phyloP scores from a whole-genome alignment of 345 rosid species.

The Gossypium anomalum region DNA sequence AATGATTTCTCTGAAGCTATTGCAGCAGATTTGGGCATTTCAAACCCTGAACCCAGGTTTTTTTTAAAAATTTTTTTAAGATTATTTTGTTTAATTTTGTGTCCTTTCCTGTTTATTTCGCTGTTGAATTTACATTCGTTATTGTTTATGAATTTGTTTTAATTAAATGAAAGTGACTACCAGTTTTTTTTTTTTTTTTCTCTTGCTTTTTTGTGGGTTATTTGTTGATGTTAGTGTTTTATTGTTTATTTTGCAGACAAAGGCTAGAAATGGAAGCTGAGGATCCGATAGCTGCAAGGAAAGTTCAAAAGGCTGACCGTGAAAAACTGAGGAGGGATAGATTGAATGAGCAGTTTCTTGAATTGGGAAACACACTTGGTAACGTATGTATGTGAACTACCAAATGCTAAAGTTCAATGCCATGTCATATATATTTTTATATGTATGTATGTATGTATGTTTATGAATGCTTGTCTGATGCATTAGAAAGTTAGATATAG shows the following conservation, averaged over 20 bases:
- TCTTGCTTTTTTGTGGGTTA: not conserved
- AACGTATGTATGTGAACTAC: not conserved
- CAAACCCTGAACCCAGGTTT: constrained; percentile 45
- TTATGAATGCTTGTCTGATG: not conserved
- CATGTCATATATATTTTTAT: too few relatives aligned
- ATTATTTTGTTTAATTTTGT: constrained; percentile 20
- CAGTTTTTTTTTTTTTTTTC: not conserved
- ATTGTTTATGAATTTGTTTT: not conserved
- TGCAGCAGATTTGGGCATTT: constrained; percentile 25
- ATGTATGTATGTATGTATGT: too few relatives aligned
- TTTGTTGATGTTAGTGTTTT: not conserved
- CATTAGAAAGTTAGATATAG: not conserved
- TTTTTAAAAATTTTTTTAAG: too few relatives aligned
- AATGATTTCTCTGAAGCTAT: constrained; percentile 21
- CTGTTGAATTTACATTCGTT: not conserved
- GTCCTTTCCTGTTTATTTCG: constrained; percentile 17
- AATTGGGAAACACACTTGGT: constrained; percentile 60
- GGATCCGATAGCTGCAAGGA: constrained; percentile 46
- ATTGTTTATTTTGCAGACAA: not conserved
- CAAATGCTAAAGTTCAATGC: not conserved
- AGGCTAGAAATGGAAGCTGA: constrained; percentile 32
- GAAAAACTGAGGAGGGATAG: constrained; percentile 74
- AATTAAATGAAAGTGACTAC: not conserved
- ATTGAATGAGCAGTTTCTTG: constrained; percentile 66
- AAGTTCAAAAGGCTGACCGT: constrained; percentile 67